Conservation (phyloP, 768 basidiomycete species). For the Suillus bovinus region DNA sequence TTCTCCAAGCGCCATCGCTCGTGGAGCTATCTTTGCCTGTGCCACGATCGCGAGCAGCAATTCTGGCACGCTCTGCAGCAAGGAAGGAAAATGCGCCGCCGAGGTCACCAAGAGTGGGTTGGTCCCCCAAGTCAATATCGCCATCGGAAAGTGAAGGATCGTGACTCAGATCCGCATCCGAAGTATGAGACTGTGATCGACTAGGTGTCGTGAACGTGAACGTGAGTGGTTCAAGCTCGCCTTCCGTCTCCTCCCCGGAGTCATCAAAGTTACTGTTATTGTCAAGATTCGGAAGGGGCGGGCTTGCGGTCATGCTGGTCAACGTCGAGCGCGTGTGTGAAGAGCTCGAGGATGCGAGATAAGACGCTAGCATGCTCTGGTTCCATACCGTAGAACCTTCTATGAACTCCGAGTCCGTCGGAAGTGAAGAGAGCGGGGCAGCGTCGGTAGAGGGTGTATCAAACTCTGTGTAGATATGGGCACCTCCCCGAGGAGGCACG, state of each 20-base stretch:
- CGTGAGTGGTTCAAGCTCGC: slow-evolving; percentile 29
- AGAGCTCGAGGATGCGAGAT: slow-evolving; percentile 43
- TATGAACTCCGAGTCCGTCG: slow-evolving; percentile 40
- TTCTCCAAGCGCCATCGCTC: slow-evolving; percentile 40
- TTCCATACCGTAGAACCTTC: slow-evolving; percentile 67
- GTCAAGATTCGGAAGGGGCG: not conserved
- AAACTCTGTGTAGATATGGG: slow-evolving; percentile 23
- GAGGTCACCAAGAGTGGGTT: slow-evolving; percentile 72
- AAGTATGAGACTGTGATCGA: slow-evolving; percentile 11
- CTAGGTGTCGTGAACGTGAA: slow-evolving; percentile 31
- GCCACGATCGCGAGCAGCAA: slow-evolving; percentile 41
- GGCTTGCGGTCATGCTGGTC: slow-evolving; percentile 15
- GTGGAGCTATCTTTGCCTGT: slow-evolving; percentile 33
- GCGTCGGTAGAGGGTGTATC: slow-evolving; percentile 32
- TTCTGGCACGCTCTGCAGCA: slow-evolving; percentile 64
- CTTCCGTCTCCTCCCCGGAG: slow-evolving; percentile 40
- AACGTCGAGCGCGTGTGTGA: not conserved
- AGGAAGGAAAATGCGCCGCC: slow-evolving; percentile 77
- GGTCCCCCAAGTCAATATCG: slow-evolving; percentile 33
- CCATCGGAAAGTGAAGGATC: slow-evolving; percentile 16
- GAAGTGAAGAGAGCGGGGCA: slow-evolving; percentile 22
- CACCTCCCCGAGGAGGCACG: slow-evolving; percentile 24
- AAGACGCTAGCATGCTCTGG: slow-evolving; percentile 56
- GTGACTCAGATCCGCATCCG: slow-evolving; percentile 5
- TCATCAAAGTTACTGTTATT: slow-evolving; percentile 6